Base-by-base conservation (phyloP, 495 filamentous ascomycete genomes). In the Darksidea phi region DNA sequence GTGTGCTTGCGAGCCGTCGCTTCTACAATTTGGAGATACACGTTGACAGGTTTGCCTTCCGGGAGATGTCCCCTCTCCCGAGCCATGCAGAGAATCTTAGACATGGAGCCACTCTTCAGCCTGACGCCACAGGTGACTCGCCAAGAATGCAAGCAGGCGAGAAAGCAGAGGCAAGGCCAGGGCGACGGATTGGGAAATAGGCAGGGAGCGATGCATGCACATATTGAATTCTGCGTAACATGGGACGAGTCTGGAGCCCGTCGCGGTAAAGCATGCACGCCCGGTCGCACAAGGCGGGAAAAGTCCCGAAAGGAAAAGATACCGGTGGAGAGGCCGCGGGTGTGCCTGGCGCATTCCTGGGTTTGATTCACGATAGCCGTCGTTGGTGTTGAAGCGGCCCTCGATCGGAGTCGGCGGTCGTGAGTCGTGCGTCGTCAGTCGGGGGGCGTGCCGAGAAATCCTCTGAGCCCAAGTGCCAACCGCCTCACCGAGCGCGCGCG, bases 171-270 rank as follows among this genome's bases (percentile, higher is more conserved):
- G 32, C 2, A n/a, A 48, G 24, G 23, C 8, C 25, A 36, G n/a
- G 32, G 6, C 10, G 6, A 17, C 32, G n/a, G 23, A 50, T 26
- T 28, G 11, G 59, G 50, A 43, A 56, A 18, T 15, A n/a, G 53
- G 41, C 47, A 57, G 43, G 59, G 47, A 25, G 52, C n/a, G 36
- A 42, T 63, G 60, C 60, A 63, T 32, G 60, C 18, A 41, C 32
- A 53, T 28, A 63, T 64, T 64, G 57, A 54, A 58, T 43, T 65
- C 42, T 60, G 62, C 48, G 62, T 60, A 65, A 65, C 62, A 20
- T 55, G 49, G 49, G 42, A 65, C 62, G 24, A 54, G 56, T 5
- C 42, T 34, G 20, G 28, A 34, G 41, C 13, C 20, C 20, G 42
- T 28, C 23, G 28, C 34, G 60, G 34, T 26, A 28, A 13, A 6